Evolutionary conservation across 2,329 filamentous ascomycete species (phyloP), one percentile per base, ranked within the genome.

Genomic region (Sarocladiaceae sp.): DNA sequence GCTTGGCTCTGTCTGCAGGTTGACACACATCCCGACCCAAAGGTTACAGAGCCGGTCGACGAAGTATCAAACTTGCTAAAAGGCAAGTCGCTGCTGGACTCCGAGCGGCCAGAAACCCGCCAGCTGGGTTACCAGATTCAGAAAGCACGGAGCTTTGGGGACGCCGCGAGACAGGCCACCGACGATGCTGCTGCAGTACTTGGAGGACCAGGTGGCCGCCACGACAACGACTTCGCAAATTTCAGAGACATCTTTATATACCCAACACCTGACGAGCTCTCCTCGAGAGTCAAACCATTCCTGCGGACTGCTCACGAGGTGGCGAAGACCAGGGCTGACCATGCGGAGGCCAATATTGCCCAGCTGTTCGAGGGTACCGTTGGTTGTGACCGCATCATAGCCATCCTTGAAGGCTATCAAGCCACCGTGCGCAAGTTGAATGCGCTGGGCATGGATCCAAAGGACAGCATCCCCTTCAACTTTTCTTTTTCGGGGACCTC

Each of bases 141-240:
- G 24, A 69, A 66, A 31, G 51, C 63, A 2, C 44, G 72, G 4
- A 49, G 59, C 16, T 46, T 64, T 18, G 2, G 7, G 42, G 11
- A 29, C 9, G 7, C 43, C 48, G 6, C 33, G 37, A 12, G 23
- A 13, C 11, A 32, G 24, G 9, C 20, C 18, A 11, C 15, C 6
- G 13, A 21, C 18, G 20, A 21, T 23, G 18, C 4, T 24, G 23
- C 24, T 15, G 11, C 27, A 6, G 33, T 21, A 10, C 24, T 40
- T 5, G 44, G 57, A 24, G 55, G 53, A 2, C 73, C 82, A 1
- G 85, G 85, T 0, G 83, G 83, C 0, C 73, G 85, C 0, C 84
- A 90, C 50, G 82, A 89, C 58, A 90, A 90, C 44, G 85, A 89
- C 52, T 75, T 74, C 54, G 64, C 54, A 1, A 70, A 86, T 50